Conservation (phyloP, 2,329 filamentous ascomycete genomes). For the Diplodia scrobiculata region DNA sequence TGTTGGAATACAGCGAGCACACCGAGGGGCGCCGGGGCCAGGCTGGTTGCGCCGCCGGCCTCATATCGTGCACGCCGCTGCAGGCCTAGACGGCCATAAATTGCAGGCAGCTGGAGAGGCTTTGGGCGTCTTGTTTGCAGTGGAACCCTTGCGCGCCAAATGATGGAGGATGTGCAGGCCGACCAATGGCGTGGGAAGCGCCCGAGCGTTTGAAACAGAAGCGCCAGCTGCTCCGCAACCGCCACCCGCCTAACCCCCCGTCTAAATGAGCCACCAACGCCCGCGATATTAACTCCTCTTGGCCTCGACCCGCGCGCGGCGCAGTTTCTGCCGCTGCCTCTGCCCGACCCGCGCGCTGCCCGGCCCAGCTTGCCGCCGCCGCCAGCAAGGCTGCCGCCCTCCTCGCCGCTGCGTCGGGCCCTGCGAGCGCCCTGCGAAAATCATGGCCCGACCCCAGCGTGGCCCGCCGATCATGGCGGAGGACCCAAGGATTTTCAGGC, state of each 20-base stretch:
- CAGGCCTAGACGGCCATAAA: slow-evolving; percentile 18
- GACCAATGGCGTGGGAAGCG: slow-evolving; percentile 15
- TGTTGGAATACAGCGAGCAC: neutral
- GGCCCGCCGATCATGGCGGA: slow-evolving; percentile 1
- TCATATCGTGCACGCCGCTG: neutral
- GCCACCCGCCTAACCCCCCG: neutral
- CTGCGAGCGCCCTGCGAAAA: neutral
- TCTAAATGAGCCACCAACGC: slow-evolving; percentile 8
- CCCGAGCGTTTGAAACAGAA: slow-evolving; percentile 10
- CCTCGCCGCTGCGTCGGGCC: neutral
- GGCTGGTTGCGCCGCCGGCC: slow-evolving; percentile 1
- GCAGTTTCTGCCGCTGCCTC: neutral
- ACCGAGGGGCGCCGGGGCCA: neutral
- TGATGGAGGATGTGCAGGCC: slow-evolving; percentile 11
- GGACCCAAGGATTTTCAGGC: neutral
- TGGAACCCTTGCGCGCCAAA: slow-evolving; percentile 29
- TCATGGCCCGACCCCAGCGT: slow-evolving; percentile 4
- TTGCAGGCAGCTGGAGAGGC: slow-evolving; percentile 24
- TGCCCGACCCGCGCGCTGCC: neutral
- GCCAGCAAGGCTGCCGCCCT: neutral
- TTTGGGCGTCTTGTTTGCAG: slow-evolving; percentile 21
- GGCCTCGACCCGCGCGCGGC: neutral
- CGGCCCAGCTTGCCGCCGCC: neutral
- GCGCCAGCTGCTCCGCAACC: slow-evolving; percentile 2
- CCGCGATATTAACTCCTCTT: slow-evolving; percentile 11